Evolutionary conservation across 1,284 basidiomycete genomes (phyloP), one percentile per base, ranked within the genome.

Genomic region (Takashimella tepidaria): DNA sequence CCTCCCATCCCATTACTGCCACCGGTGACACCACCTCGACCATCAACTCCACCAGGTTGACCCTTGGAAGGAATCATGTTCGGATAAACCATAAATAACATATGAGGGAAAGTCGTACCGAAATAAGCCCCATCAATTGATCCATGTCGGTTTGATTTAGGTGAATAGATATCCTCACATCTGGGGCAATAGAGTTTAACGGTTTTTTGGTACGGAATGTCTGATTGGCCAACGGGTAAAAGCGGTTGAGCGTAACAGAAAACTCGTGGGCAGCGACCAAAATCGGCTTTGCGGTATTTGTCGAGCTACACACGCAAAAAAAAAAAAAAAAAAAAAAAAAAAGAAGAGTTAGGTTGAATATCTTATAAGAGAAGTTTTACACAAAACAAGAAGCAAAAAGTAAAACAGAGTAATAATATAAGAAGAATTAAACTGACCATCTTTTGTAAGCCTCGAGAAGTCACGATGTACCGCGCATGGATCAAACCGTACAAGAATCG

Each of bases 61-160:
- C 79, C 82, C 76, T 96, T 97, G 24, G 84, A 81, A 10, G 92
- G 89, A 47, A 93, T 87, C 64, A 95, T 84, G 51, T 85, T 84
- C 0, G 92, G 92, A 73, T 96, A 95, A 42, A 93, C 90, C 79
- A 97, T 89, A 78, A 92, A 92, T 45, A 97, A 80, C 63, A 97
- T 86, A 73, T 96, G 92, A 0, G 92, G 91, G 78, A 97, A 97
- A 0, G 90, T 95, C 0, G 91, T 93, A 55, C 93, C 92, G 66
- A 97, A 97, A 77, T 93, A 97, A 2, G 93, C 92, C 25, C 92
- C 92, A 73, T 97, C 92, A 69, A 96, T 96, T 27, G 87, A 87
- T 45, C 92, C 92, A 74, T 97, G 92, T 40, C 92, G 83, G 10
- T 90, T 92, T 2, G 87, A 90, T 74, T 97, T 97, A 44, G 92